Base-by-base conservation (phyloP, 2,329 filamentous ascomycete genomes). In the Chalaropsis ovoidea region DNA sequence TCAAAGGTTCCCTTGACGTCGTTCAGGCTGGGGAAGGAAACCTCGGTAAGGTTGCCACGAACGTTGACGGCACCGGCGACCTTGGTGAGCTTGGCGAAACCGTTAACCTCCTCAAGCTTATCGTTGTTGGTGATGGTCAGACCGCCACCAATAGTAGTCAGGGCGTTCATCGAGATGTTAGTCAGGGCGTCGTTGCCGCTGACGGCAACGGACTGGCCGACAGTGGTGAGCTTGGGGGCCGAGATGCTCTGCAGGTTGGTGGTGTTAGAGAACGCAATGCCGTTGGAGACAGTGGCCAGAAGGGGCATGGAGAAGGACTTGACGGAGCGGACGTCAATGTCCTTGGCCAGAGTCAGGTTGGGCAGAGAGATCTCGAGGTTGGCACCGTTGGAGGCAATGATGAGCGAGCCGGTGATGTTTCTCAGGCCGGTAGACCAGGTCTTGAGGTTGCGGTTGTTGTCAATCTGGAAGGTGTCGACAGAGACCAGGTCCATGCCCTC, bases 41-140 rank as follows among this genome's bases (percentile, higher is more conserved):
- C 85, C 90, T 83, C 80, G 69, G 85, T 82, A 76, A 96, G 95
- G 79, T 85, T 88, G 72, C 94, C 94, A 71, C 86, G 86, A 75
- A 96, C 84, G 75, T 90, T 87, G 73, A 97, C 81, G 72, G 90
- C 90, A 78, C 92, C 93, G 69, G 80, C 82, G 67, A 96, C 84
- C 65, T 79, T 82, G 73, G 82, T 73, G 35, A 99, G 82, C 69
- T 79, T 74, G 68, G 82, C 81, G 77, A 97, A 88, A 42, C 84
- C 84, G 69, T 82, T 76, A 66, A 96, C 80, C 68, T 78, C 74
- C 66, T 76, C 71, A 42, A 96, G 82, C 65, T 80, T 79, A 68
- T 90, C 89, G 86, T 97, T 96, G 84, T 96, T 95, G 77, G 89
- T 87, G 73, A 99, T 84, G 71, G 88, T 85, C 74, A 95, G 83